These are phyloP conservation scores for Suhomyces chickasaworum DNA, from an alignment of 1,139 yeast species.

Conservation along the genomic window DNA sequence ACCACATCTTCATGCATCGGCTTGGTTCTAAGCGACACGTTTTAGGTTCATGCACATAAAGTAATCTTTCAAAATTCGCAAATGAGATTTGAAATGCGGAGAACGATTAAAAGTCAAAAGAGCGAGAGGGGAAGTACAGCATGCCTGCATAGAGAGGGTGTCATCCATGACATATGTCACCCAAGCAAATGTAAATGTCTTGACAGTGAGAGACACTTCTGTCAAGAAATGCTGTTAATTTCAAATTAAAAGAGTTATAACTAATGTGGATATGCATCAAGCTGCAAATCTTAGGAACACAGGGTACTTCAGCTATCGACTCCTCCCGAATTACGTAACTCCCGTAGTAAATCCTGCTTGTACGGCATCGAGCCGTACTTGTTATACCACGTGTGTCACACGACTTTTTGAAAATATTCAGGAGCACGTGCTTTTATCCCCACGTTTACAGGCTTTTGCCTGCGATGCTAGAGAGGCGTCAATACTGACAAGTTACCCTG, in stretches of 20 bases:
- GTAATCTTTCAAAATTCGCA: neutral
- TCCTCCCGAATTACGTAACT: neutral
- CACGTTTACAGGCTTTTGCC: constrained; percentile 6
- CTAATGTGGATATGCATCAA: neutral
- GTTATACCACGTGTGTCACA: constrained; percentile 6
- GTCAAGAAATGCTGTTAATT: too few relatives aligned
- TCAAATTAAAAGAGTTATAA: too few relatives aligned
- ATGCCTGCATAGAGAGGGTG: neutral
- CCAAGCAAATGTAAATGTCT: neutral
- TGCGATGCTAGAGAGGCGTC: too few relatives aligned
- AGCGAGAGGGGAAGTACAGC: neutral
- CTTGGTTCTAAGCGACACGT: neutral
- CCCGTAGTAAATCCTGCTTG: neutral
- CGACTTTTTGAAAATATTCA: constrained; percentile 1
- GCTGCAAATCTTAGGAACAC: neutral
- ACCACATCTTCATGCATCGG: neutral
- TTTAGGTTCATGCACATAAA: neutral
- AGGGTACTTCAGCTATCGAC: neutral
- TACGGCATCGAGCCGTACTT: neutral
- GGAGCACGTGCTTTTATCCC: constrained; percentile 6
- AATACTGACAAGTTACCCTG: neutral
- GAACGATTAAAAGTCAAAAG: too few relatives aligned
- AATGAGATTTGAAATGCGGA: neutral
- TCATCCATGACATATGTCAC: neutral
- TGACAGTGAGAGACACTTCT: neutral